Evolutionary conservation across 225 moss, liverwort and hornwort genomes (phyloP).

Genomic region (Marchantia polymorpha): DNA sequence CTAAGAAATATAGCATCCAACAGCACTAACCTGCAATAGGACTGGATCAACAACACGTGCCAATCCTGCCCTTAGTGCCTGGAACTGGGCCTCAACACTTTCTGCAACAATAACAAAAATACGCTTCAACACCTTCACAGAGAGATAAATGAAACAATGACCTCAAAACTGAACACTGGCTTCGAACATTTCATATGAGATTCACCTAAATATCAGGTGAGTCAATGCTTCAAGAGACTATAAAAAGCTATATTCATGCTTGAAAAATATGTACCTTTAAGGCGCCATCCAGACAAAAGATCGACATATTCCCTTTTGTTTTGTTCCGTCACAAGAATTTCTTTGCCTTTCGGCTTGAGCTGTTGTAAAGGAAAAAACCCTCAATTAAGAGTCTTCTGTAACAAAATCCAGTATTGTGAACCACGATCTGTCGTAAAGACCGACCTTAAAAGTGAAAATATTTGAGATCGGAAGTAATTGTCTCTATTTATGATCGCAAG

Average conservation of each 20-base stretch:
- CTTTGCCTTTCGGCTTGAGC: constrained; percentile 88
- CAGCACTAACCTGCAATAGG: constrained; percentile 76
- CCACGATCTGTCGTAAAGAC: too few relatives aligned
- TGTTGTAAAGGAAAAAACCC: constrained; percentile 33
- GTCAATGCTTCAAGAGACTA: not conserved
- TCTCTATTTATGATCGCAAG: too few relatives aligned
- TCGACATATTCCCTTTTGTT: constrained; percentile 99
- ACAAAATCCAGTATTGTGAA: too few relatives aligned
- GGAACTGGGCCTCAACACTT: constrained; percentile 94
- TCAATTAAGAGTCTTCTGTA: not conserved
- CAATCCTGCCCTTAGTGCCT: constrained; percentile 79
- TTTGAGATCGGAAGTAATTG: too few relatives aligned
- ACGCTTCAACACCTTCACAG: not conserved
- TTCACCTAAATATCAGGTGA: not conserved
- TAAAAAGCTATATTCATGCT: not conserved
- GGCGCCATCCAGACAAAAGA: constrained; percentile 89
- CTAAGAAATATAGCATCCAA: constrained; percentile 39
- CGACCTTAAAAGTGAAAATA: too few relatives aligned
- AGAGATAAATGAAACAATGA: not conserved
- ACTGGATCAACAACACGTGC: constrained; percentile 88
- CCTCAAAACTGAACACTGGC: not conserved
- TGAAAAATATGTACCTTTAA: constrained; percentile 64
- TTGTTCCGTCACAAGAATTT: constrained; percentile 66
- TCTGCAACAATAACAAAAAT: constrained; percentile 42
- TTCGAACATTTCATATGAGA: too few relatives aligned